Percentiles rank a stretch among this genome's conserved stretches.
Conservation (phyloP, 768 basidiomycete species). For the Auriscalpium orientale region DNA sequence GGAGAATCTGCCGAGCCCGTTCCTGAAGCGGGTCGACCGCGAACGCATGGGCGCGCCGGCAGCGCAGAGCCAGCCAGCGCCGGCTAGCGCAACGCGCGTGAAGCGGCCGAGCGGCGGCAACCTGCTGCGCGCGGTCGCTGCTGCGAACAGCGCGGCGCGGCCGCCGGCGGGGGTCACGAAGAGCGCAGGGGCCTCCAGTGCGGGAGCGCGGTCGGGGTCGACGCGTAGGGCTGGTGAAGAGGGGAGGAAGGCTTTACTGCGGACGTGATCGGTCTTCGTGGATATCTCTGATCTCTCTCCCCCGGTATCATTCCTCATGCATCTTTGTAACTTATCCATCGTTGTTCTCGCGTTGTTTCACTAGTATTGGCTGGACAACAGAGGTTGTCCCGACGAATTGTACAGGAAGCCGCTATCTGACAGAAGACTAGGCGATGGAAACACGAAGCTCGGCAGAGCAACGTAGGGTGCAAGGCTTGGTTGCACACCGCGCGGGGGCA, state of each 20-base stretch:
- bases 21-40: slow-evolving; percentile 52
- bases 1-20: slow-evolving; percentile 81
- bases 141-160: slow-evolving; percentile 39
- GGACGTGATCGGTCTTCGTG: slow-evolving; percentile 19
- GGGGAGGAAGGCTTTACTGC: slow-evolving; percentile 37
- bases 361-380: too few species aligned
- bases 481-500: too few species aligned
- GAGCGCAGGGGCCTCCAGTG: background rate
- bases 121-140: slow-evolving; percentile 52
- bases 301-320: too few species aligned
- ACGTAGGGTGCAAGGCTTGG: too few species aligned
- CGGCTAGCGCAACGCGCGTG: slow-evolving; percentile 5
- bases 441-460: too few species aligned
- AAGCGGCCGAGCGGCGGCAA: slow-evolving; percentile 47
- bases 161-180: background rate
- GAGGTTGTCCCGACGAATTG: too few species aligned
- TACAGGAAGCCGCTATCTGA: too few species aligned
- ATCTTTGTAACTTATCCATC: too few species aligned
- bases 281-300: too few species aligned
- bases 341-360: too few species aligned
- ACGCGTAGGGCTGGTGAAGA: slow-evolving; percentile 46
- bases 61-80: slow-evolving; percentile 10
- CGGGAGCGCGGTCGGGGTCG: slow-evolving; percentile 17
- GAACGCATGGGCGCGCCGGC: slow-evolving; percentile 20
- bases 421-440: too few species aligned